A percentile compares a stretch with the other conserved stretches of the same genome.
Evolutionary conservation across 352 stramenopile species (phyloP).

Genomic region (Phytophthora colocasiae): DNA sequence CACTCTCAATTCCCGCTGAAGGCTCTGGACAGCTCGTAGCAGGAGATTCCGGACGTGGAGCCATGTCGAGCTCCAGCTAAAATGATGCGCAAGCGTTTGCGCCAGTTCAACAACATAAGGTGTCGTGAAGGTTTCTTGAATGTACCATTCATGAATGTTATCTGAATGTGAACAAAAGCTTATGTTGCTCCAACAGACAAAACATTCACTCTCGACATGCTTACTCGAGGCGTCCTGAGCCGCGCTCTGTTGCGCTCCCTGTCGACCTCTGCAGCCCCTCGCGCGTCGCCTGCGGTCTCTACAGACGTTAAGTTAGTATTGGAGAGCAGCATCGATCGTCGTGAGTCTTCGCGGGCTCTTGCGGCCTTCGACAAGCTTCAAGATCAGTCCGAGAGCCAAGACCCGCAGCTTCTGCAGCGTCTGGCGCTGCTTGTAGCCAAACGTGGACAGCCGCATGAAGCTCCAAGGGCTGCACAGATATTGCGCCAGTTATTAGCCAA

Average conservation of each 20-base stretch:
- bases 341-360: constrained; percentile 48
- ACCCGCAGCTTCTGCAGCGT: constrained; percentile 51
- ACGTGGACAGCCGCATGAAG: constrained; percentile 37
- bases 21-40: neutral
- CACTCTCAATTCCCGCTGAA: neutral
- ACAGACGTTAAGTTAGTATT: constrained; percentile 29
- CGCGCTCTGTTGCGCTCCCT: constrained; percentile 13
- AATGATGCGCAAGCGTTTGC: constrained; percentile 27
- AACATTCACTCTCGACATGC: constrained; percentile 2
- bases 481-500: constrained; percentile 28
- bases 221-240: constrained; percentile 8
- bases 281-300: neutral
- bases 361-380: constrained; percentile 57
- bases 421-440: constrained; percentile 74
- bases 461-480: constrained; percentile 44
- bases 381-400: constrained; percentile 18
- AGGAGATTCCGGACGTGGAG: constrained; percentile 20
- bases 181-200: neutral
- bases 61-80: constrained; percentile 11
- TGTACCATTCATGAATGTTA: neutral
- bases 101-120: constrained; percentile 22
- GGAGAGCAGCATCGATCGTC: constrained; percentile 42
- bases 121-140: neutral
- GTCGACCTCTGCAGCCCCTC: constrained; percentile 17
- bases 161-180: no score